Conservation (phyloP, 2,329 filamentous ascomycete genomes). For the Septoria petroselini region DNA sequence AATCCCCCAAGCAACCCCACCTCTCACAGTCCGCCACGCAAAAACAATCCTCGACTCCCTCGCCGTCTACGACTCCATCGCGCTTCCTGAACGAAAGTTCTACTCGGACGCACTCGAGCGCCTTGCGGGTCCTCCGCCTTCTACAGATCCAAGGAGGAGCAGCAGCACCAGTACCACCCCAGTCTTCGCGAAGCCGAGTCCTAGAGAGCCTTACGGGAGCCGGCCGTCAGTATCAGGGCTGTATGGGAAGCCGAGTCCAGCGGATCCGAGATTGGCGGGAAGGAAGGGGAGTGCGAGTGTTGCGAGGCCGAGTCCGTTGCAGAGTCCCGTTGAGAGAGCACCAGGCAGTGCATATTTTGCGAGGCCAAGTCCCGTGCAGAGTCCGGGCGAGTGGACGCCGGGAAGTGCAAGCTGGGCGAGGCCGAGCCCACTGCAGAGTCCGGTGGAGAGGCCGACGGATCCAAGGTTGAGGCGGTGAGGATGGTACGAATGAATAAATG, state of each 20-base stretch:
- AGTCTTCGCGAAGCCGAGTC: neutral
- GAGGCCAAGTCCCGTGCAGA: neutral
- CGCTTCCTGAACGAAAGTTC: slow-evolving; percentile 17
- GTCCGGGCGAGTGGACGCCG: neutral
- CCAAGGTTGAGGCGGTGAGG: slow-evolving; percentile 9
- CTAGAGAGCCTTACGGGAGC: too few relatives aligned
- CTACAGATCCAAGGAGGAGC: neutral
- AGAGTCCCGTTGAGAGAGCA: slow-evolving; percentile 5
- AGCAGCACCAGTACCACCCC: neutral
- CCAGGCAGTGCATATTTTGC: too few relatives aligned
- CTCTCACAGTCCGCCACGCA: slow-evolving; percentile 15
- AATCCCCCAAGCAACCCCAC: slow-evolving; percentile 18
- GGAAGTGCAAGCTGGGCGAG: too few relatives aligned
- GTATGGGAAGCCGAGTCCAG: slow-evolving; percentile 1
- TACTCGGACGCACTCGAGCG: slow-evolving; percentile 22
- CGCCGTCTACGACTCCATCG: slow-evolving; percentile 25
- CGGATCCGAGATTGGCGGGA: slow-evolving; percentile 2
- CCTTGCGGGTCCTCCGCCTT: too few relatives aligned
- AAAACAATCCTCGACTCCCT: slow-evolving; percentile 22
- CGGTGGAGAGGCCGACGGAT: slow-evolving; percentile 5
- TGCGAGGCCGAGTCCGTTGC: neutral
- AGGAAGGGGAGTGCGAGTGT: slow-evolving; percentile 1
- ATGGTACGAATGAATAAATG: neutral
- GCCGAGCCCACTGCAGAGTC: slow-evolving; percentile 1
- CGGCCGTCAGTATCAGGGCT: neutral